A percentile compares a stretch with the other conserved stretches of the same genome.
These are phyloP conservation scores for Acacia pycnantha DNA, from an alignment of 331 rosid species.

Conservation along the genomic window DNA sequence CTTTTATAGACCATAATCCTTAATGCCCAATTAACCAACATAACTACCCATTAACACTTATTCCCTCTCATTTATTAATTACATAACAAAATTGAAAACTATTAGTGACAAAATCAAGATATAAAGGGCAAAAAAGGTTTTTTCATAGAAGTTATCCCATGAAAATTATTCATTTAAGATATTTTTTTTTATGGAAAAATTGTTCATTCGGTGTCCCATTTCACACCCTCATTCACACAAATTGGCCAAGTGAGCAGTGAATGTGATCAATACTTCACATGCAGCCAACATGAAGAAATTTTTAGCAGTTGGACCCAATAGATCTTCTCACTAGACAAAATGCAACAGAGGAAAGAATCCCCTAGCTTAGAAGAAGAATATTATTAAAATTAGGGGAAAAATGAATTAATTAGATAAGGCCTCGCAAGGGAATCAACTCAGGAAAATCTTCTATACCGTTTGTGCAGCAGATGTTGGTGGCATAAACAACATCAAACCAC, in stretches of 20 bases:
- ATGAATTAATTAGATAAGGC: slow-evolving; percentile 1
- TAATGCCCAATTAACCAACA: not conserved
- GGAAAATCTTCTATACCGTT: slow-evolving; percentile 53
- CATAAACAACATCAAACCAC: slow-evolving; percentile 95
- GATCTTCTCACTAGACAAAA: slow-evolving; percentile 10
- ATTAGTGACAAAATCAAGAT: not conserved
- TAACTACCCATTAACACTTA: not conserved
- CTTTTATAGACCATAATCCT: too few relatives aligned
- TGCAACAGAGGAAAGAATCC: slow-evolving; percentile 1
- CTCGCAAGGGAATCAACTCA: slow-evolving; percentile 18
- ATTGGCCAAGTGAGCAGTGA: not conserved
- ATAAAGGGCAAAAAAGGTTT: not conserved
- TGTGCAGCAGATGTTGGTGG: slow-evolving; percentile 91
- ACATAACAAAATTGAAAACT: not conserved
- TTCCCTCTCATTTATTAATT: not conserved
- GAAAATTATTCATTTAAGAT: too few relatives aligned
- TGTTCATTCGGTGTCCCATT: slow-evolving; percentile 11
- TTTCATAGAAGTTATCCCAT: not conserved
- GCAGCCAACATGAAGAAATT: slow-evolving; percentile 6
- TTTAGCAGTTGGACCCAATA: not conserved
- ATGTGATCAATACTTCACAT: slow-evolving; percentile 8
- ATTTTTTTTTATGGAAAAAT: not conserved
- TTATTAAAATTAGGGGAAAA: not conserved
- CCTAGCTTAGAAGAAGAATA: not conserved
- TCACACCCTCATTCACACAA: not conserved